phyloP scores from a whole-genome alignment of 1,139 yeast species.

The Kazachstania sp. region DNA sequence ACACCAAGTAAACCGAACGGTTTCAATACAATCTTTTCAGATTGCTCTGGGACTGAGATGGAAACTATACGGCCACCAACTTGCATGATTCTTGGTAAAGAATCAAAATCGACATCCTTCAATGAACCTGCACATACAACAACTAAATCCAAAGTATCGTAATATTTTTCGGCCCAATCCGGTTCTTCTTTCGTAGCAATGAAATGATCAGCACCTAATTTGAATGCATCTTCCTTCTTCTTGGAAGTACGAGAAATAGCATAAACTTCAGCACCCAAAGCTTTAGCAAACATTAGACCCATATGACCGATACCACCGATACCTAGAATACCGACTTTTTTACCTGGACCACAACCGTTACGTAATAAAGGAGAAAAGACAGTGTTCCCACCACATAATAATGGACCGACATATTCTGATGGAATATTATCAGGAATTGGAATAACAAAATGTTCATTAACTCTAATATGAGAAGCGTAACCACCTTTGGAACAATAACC shows the following conservation, averaged over 20 bases:
- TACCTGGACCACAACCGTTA: constrained; percentile 35
- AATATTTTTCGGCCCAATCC: constrained; percentile 34
- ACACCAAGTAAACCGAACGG: constrained; percentile 36
- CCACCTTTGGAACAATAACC: constrained; percentile 47
- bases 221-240: constrained; percentile 44
- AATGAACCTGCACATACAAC: constrained; percentile 46
- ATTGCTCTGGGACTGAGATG: constrained; percentile 46
- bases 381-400: constrained; percentile 48
- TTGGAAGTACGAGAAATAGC: constrained; percentile 44
- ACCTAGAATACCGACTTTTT: constrained; percentile 48
- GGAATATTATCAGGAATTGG: constrained; percentile 41
- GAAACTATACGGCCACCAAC: constrained; percentile 44
- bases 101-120: constrained; percentile 34
- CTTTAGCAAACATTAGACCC: constrained; percentile 49
- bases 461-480: constrained; percentile 44
- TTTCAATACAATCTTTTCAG: constrained; percentile 35
- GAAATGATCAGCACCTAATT: constrained; percentile 46
- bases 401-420: constrained; percentile 40
- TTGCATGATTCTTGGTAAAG: constrained; percentile 33
- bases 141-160: constrained; percentile 39
- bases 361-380: constrained; percentile 45
- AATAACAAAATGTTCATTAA: constrained; percentile 41
- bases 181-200: constrained; percentile 41
- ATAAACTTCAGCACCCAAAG: constrained; percentile 49
- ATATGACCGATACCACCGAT: constrained; percentile 57